These are phyloP conservation scores for Schoenoplectus tabernaemontani DNA, from an alignment of 202 grass and related monocot species.

Conservation along the genomic window DNA sequence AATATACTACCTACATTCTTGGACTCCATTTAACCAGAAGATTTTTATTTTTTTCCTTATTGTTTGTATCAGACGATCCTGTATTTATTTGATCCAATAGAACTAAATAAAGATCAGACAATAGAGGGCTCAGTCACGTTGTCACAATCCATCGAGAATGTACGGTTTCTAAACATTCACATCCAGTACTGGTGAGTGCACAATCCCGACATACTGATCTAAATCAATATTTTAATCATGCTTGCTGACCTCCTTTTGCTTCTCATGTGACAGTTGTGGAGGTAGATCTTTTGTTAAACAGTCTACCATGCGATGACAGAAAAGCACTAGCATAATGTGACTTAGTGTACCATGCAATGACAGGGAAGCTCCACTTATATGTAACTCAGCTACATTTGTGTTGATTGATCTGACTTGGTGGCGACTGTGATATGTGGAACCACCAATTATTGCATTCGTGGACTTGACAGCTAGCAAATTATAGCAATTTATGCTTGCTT, in stretches of 20 bases:
- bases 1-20: no score
- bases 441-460: constrained; percentile 7
- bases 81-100: constrained; percentile 83
- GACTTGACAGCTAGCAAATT: not conserved
- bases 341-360: not conserved
- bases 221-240: not conserved
- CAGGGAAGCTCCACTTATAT: not conserved
- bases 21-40: not conserved
- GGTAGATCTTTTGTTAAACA: constrained; percentile 22
- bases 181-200: constrained; percentile 75
- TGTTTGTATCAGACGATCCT: constrained; percentile 56
- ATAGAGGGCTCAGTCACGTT: constrained; percentile 88
- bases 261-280: constrained; percentile 12
- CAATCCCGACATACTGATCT: not conserved
- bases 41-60: constrained; percentile 3
- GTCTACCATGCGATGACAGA: constrained; percentile 5
- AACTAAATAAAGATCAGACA: constrained; percentile 77
- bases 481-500: not conserved
- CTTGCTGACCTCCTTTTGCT: not conserved
- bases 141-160: constrained; percentile 68
- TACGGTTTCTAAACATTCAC: constrained; percentile 73
- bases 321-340: not conserved
- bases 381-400: not conserved
- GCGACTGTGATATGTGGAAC: not conserved
- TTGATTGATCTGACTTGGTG: not conserved